phyloP scores from a whole-genome alignment of 345 rosid species.

The Euphorbia lathyris region DNA sequence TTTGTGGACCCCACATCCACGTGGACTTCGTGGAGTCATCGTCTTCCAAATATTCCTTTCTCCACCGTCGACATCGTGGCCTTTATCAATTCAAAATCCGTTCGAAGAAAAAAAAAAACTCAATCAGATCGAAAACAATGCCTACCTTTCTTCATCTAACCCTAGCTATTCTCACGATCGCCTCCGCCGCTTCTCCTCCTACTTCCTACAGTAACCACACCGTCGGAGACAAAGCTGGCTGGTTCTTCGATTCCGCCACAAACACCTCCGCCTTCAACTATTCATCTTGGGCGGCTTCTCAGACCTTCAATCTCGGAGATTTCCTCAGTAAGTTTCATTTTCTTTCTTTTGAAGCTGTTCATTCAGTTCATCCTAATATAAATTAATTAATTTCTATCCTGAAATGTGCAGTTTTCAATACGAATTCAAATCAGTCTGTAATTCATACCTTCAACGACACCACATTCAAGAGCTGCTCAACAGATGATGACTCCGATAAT shows the following conservation, averaged over 20 bases:
- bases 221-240: conserved; percentile 49
- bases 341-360: not conserved
- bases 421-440: conserved; percentile 55
- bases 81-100: not conserved
- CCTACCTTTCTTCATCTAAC: conserved; percentile 21
- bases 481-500: conserved; percentile 40
- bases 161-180: conserved; percentile 30
- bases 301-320: conserved; percentile 60
- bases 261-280: conserved; percentile 47
- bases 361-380: not conserved
- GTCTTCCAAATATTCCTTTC: not conserved
- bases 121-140: not conserved
- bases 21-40: not conserved
- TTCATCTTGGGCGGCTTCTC: conserved; percentile 50
- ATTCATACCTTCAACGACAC: conserved; percentile 53
- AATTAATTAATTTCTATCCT: not conserved
- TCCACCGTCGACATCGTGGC: not conserved
- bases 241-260: conserved; percentile 49
- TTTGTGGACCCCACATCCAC: not conserved
- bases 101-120: no score
- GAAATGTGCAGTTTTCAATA: conserved; percentile 40
- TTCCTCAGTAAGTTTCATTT: conserved; percentile 44
- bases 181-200: conserved; percentile 24
- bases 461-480: conserved; percentile 41
- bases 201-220: conserved; percentile 48